A percentile compares a stretch with the other conserved stretches of the same genome.
Conservation (phyloP, 208 protist genomes). For the Novymonas esmeraldas region DNA sequence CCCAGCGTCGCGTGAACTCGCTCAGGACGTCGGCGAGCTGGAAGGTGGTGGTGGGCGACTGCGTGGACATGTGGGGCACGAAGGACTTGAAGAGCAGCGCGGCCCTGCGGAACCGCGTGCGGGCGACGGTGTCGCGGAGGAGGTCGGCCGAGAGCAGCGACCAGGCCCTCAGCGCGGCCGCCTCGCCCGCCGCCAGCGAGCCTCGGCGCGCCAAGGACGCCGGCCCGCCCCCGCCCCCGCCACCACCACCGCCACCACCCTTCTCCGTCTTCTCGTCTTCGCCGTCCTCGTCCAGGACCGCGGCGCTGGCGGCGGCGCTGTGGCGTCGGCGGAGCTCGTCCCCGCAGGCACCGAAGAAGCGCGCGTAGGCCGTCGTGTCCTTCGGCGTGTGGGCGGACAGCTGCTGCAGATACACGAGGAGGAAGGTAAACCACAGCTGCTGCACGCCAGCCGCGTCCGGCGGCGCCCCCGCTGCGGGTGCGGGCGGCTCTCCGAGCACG, state of each 20-base stretch:
- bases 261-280: background rate
- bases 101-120: slow-evolving; percentile 68
- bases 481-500: no score
- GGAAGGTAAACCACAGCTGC: slow-evolving; percentile 64
- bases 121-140: slow-evolving; percentile 53
- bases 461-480: background rate
- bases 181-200: slow-evolving; percentile 10
- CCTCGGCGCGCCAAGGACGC: background rate
- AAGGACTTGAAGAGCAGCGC: slow-evolving; percentile 73
- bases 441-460: slow-evolving; percentile 5
- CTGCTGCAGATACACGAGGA: slow-evolving; percentile 77
- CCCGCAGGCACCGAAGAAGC: slow-evolving; percentile 47
- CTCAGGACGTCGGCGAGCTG: slow-evolving; percentile 27
- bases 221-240: background rate
- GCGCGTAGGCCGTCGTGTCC: slow-evolving; percentile 38
- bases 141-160: slow-evolving; percentile 40
- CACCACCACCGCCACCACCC: no score
- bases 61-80: slow-evolving; percentile 55
- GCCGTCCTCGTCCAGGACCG: background rate
- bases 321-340: slow-evolving; percentile 12
- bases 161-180: slow-evolving; percentile 33
- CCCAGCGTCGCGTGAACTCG: slow-evolving; percentile 31
- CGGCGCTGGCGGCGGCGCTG: background rate
- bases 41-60: slow-evolving; percentile 45
- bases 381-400: slow-evolving; percentile 54